phyloP scores from a whole-genome alignment of 2,329 filamentous ascomycete species.

The Xylariaceae sp. region DNA sequence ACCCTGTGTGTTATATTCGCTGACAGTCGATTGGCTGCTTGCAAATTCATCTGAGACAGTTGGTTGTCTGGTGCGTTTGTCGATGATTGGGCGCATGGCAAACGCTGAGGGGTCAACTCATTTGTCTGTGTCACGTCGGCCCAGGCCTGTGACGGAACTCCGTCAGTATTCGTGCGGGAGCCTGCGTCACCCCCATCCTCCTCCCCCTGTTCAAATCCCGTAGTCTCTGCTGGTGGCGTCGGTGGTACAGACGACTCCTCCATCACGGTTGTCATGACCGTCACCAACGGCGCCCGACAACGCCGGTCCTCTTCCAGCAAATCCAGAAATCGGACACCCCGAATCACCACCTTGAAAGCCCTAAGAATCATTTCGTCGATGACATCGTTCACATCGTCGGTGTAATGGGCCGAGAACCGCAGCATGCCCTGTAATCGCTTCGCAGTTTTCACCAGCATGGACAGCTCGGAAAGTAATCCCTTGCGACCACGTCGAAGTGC shows the following conservation, averaged over 20 bases:
- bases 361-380: conserved; percentile 91
- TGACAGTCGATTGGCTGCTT: conserved; percentile 43
- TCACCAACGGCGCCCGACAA: conserved; percentile 45
- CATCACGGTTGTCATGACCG: conserved; percentile 54
- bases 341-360: conserved; percentile 89
- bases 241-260: conserved; percentile 56
- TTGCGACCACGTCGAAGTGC: conserved; percentile 76
- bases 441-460: conserved; percentile 79
- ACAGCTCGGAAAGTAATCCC: conserved; percentile 81
- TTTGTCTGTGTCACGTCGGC: conserved; percentile 34
- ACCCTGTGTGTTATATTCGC: conserved; percentile 64
- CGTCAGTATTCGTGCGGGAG: conserved; percentile 33
- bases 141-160: conserved; percentile 31
- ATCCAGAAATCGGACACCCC: conserved; percentile 85
- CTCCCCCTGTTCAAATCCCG: conserved; percentile 40
- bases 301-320: conserved; percentile 64
- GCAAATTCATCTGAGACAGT: conserved; percentile 35
- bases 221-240: conserved; percentile 57
- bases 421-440: conserved; percentile 78
- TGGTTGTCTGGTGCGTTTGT: conserved; percentile 27
- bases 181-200: conserved; percentile 35
- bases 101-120: conserved; percentile 38
- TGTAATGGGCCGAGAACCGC: conserved; percentile 39
- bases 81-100: conserved; percentile 41
- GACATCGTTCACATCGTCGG: conserved; percentile 63